phyloP scores from a whole-genome alignment of 306 rosid species.

The Hippophae gyantsensis region DNA sequence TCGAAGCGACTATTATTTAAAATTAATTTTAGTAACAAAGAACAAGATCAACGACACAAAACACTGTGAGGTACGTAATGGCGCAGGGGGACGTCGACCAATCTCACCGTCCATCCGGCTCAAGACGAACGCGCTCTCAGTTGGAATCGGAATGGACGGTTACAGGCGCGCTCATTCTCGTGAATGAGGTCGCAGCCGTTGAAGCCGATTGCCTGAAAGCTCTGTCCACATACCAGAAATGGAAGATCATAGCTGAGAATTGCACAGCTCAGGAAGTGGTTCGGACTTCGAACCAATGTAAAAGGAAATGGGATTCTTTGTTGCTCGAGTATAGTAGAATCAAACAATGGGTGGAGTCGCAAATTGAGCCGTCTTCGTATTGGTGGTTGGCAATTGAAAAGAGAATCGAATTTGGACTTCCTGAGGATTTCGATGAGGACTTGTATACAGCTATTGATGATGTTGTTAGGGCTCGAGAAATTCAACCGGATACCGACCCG shows the following conservation, averaged over 20 bases:
- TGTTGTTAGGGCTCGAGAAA: constrained; percentile 34
- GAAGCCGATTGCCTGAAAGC: constrained; percentile 56
- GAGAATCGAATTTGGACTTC: constrained; percentile 34
- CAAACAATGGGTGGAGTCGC: constrained; percentile 19
- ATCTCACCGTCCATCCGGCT: constrained; percentile 7
- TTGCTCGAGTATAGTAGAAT: constrained; percentile 18
- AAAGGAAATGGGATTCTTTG: constrained; percentile 62
- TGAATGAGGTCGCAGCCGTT: constrained; percentile 61
- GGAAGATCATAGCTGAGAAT: constrained; percentile 45
- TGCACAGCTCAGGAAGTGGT: constrained; percentile 49
- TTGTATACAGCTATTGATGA: constrained; percentile 34
- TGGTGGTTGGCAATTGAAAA: constrained; percentile 25
- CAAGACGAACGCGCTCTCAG: constrained; percentile 58
- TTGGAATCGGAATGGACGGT: constrained; percentile 56
- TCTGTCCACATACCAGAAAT: constrained; percentile 47
- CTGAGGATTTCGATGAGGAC: constrained; percentile 41
- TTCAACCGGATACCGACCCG: constrained; percentile 34
- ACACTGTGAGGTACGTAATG: constrained; percentile 12
- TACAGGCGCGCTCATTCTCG: constrained; percentile 49
- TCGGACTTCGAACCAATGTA: constrained; percentile 47
- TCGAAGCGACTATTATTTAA: too few species aligned
- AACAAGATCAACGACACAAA: too few species aligned
- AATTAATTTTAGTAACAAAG: too few species aligned
- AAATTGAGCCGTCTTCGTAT: constrained; percentile 15
- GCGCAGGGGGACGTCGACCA: constrained; percentile 1